A percentile compares a stretch with the other conserved stretches of the same genome.
phyloP scores from a whole-genome alignment of 257 asterid species.

The Nemophila menziesii region DNA sequence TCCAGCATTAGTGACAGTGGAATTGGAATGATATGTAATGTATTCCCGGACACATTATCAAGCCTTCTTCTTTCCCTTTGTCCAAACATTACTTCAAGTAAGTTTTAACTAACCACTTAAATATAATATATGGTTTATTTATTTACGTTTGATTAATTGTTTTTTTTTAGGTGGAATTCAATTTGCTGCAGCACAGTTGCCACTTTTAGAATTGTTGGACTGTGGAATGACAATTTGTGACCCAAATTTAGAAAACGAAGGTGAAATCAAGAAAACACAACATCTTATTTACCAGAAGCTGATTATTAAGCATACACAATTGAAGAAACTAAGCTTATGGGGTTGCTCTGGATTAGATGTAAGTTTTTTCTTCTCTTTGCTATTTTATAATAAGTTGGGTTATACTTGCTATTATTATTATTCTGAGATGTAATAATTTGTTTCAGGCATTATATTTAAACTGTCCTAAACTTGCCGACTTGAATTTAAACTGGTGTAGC shows the following conservation, averaged over 20 bases:
- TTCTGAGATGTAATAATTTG: slow-evolving; percentile 11
- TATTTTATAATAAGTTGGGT: neutral
- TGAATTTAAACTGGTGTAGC: slow-evolving; percentile 75
- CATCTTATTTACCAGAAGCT: slow-evolving; percentile 73
- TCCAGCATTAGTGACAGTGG: slow-evolving; percentile 93
- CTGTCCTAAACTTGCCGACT: slow-evolving; percentile 67
- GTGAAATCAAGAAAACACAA: slow-evolving; percentile 28
- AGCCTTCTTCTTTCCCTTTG: slow-evolving; percentile 86
- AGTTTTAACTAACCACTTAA: slow-evolving; percentile 11
- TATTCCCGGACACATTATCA: slow-evolving; percentile 67
- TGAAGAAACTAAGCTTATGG: slow-evolving; percentile 94
- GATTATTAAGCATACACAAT: slow-evolving; percentile 72
- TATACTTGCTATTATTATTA: neutral
- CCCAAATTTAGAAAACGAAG: slow-evolving; percentile 33
- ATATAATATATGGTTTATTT: too few relatives aligned
- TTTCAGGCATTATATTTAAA: slow-evolving; percentile 78
- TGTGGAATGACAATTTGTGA: slow-evolving; percentile 88
- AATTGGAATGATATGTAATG: slow-evolving; percentile 94
- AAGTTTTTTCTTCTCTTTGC: slow-evolving; percentile 22
- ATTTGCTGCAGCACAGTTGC: slow-evolving; percentile 88
- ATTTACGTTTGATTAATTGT: neutral
- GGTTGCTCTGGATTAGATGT: slow-evolving; percentile 98
- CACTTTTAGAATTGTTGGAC: slow-evolving; percentile 72
- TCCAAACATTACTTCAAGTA: slow-evolving; percentile 94
- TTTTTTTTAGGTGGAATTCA: slow-evolving; percentile 73